phyloP scores from a whole-genome alignment of 768 basidiomycete species.

The Mycena vitilis region DNA sequence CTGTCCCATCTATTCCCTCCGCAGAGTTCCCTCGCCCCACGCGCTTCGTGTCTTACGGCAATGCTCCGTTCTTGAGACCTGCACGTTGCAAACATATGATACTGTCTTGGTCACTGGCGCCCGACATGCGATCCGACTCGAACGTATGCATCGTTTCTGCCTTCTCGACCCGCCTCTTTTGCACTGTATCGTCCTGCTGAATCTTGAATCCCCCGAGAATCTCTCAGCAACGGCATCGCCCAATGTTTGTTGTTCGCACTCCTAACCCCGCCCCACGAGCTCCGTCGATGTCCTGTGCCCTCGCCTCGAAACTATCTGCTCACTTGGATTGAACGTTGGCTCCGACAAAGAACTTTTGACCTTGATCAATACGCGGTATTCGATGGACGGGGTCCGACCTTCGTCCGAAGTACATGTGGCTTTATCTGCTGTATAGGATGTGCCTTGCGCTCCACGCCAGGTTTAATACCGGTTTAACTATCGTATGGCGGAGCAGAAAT shows the following conservation, averaged over 20 bases:
- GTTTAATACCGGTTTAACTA: no score
- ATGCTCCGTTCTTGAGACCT: not conserved
- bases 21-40: not conserved
- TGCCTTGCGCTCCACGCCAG: no score
- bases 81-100: not conserved
- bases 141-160: not conserved
- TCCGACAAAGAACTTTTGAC: not conserved
- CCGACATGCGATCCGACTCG: not conserved
- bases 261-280: not conserved
- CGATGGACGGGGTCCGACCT: not conserved
- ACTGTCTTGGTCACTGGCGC: not conserved
- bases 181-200: not conserved
- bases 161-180: not conserved
- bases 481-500: no score
- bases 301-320: not conserved
- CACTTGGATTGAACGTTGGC: not conserved
- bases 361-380: not conserved
- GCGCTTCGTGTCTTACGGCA: not conserved
- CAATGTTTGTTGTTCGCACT: not conserved
- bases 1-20: not conserved
- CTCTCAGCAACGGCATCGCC: not conserved
- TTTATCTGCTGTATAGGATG: no score
- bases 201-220: not conserved
- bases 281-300: conserved; percentile 2
- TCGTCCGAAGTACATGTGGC: not conserved